A percentile compares a stretch with the other conserved stretches of the same genome.
phyloP scores from a whole-genome alignment of 148 eudicot genomes.

The Fagopyrum tataricum region DNA sequence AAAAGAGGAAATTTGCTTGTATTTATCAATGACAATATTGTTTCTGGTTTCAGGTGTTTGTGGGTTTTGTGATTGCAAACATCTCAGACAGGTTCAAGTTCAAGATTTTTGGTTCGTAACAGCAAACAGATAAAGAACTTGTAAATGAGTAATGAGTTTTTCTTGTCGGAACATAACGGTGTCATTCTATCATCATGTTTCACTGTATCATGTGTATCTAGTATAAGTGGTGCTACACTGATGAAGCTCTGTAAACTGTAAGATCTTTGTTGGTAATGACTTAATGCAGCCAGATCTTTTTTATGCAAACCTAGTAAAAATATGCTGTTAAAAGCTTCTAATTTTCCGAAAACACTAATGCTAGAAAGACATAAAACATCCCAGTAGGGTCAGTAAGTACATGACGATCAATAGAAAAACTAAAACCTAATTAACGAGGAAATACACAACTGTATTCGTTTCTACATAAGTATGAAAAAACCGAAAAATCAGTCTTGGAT shows the following conservation, averaged over 20 bases:
- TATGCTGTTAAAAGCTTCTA: background rate
- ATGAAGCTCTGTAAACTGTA: slow-evolving; percentile 7
- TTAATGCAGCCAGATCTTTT: background rate
- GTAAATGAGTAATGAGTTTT: background rate
- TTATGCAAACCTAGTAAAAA: background rate
- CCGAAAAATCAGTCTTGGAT: too few relatives aligned
- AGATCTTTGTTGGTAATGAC: background rate
- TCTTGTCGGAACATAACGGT: background rate
- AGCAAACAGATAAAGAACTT: background rate
- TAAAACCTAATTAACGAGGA: too few relatives aligned
- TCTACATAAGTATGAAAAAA: too few relatives aligned
- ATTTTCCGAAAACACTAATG: background rate
- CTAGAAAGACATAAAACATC: background rate
- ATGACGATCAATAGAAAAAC: too few relatives aligned
- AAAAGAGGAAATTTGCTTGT: background rate
- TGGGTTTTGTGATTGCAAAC: slow-evolving; percentile 27
- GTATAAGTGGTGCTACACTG: background rate
- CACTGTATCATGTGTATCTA: background rate
- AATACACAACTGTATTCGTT: too few relatives aligned
- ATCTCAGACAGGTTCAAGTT: slow-evolving; percentile 17
- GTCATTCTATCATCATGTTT: background rate
- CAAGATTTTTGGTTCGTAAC: slow-evolving; percentile 10
- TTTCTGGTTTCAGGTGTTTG: slow-evolving; percentile 18
- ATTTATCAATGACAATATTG: background rate
- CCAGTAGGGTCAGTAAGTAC: background rate